Evolutionary conservation across 495 filamentous ascomycete genomes (phyloP).

Genomic region (Penicillium silybi): DNA sequence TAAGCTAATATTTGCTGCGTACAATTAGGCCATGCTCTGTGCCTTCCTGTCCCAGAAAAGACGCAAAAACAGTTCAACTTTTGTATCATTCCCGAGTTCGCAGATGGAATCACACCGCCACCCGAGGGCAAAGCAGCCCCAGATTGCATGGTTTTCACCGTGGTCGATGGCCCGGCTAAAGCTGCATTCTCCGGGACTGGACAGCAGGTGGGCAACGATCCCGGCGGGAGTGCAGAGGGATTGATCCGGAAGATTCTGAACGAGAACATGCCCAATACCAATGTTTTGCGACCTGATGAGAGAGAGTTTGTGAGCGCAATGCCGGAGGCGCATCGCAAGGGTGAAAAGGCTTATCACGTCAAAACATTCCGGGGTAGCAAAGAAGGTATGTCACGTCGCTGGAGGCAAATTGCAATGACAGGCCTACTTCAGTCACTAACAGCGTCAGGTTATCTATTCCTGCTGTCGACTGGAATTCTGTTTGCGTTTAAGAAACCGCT

Average conservation of each 20-base stretch:
- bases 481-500: constrained; percentile 97
- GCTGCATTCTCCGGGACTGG: constrained; percentile 37
- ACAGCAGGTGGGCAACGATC: constrained; percentile 38
- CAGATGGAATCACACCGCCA: constrained; percentile 51
- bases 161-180: constrained; percentile 70
- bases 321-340: constrained; percentile 79
- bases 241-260: constrained; percentile 63
- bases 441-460: constrained; percentile 73
- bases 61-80: constrained; percentile 85
- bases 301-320: constrained; percentile 73
- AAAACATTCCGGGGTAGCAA: constrained; percentile 91
- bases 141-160: constrained; percentile 82
- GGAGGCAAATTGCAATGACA: neutral
- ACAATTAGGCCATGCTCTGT: constrained; percentile 64
- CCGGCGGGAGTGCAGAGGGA: constrained; percentile 58
- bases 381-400: constrained; percentile 55
- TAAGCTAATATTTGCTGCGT: neutral
- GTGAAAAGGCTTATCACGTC: constrained; percentile 86
- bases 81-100: constrained; percentile 67
- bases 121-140: constrained; percentile 31
- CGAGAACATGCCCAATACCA: constrained; percentile 51
- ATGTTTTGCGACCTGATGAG: constrained; percentile 65
- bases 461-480: constrained; percentile 79
- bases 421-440: constrained; percentile 1
- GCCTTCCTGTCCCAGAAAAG: constrained; percentile 89